These are phyloP conservation scores for Acer saccharum DNA, from an alignment of 345 rosid species.

Conservation along the genomic window DNA sequence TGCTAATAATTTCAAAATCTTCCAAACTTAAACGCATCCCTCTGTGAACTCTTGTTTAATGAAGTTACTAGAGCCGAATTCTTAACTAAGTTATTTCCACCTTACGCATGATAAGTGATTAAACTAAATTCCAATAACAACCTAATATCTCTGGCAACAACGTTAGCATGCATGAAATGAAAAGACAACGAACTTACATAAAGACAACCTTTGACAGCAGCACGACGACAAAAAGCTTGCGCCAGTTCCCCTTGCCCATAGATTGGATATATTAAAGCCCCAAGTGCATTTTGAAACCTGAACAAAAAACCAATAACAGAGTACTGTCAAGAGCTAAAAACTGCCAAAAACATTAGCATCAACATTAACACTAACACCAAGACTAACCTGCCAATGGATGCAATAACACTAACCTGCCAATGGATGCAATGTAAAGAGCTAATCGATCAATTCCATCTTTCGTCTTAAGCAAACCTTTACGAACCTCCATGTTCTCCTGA, in stretches of 20 bases:
- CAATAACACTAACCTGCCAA: slow-evolving; percentile 81
- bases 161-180: background rate
- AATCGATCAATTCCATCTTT: slow-evolving; percentile 76
- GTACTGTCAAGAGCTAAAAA: background rate
- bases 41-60: background rate
- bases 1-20: background rate
- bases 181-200: slow-evolving; percentile 54
- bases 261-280: slow-evolving; percentile 80
- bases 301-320: background rate
- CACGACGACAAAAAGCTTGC: slow-evolving; percentile 92
- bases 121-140: background rate
- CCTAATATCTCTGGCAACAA: background rate
- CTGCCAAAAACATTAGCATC: background rate
- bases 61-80: background rate
- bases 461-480: slow-evolving; percentile 55
- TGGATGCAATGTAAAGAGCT: slow-evolving; percentile 69
- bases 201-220: slow-evolving; percentile 91
- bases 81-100: background rate
- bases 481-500: slow-evolving; percentile 51
- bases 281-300: slow-evolving; percentile 78
- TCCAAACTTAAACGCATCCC: background rate
- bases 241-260: slow-evolving; percentile 95
- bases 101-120: background rate
- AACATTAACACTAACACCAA: background rate
- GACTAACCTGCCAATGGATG: slow-evolving; percentile 79